Evolutionary conservation across 148 eudicot species (phyloP), one percentile per base, ranked within the genome.

Genomic region (Pouteria glomerata): DNA sequence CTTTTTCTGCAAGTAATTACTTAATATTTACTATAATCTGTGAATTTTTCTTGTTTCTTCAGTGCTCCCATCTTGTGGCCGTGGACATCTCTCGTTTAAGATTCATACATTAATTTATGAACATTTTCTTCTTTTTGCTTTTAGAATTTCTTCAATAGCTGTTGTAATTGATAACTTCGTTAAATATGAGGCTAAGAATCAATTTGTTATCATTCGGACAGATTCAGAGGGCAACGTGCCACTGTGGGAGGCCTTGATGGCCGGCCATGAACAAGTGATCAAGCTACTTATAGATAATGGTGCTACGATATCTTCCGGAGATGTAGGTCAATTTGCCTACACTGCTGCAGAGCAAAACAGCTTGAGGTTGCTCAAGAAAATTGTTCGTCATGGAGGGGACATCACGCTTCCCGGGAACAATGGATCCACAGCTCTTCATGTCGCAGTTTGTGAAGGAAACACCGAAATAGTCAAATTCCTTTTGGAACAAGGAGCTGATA

Each of bases 211-310:
- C n/a, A 59, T 53, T 6, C 56, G 10, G 77, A 37, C 83, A 92
- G 98, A 92, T 84, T 69, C 79, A 72, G 90, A 85, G 72, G 97
- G 96, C 62, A 87, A 78, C 74, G 84, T 86, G 13, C 96, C 97
- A 66, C 67, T 92, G 31, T 92, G 97, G 97, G 96, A 92, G 69
- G 97, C 97, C 57, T 89, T 89, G 45, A 60, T 73, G 62, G 85
- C 73, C 2, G 79, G 75, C 37, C 90, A 92, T 33, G 87, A 79
- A 35, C 29, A 70, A 18, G 80, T 85, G 3, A 78, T 74, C 48
- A 85, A 80, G 71, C 61, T 87, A 45, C 82, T 92, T 14, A 48
- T 44, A 67, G 82, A 85, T 2, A 78, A 85, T 19, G 88, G 89
- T 15, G 90, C 92, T 50, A 78, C 69, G 52, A 57, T 92, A 67